Base-by-base conservation (phyloP, 176 grass and related monocot species). In the Zoysia japonica region DNA sequence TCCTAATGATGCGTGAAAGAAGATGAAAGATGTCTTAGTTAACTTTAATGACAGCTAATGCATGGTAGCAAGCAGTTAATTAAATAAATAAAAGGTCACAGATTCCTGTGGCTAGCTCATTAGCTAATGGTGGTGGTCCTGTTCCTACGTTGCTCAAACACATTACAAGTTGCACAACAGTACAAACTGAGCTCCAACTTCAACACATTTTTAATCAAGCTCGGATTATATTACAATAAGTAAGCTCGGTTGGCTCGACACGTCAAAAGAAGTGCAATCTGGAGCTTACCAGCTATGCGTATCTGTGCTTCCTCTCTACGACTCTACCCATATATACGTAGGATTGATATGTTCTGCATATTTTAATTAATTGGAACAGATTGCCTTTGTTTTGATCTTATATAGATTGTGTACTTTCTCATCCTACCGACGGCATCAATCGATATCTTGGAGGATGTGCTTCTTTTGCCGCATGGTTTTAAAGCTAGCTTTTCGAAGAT, bases 1-100 rank as follows among this genome's bases (percentile, higher is more conserved):
- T 89, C 65, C 87, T 65, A 89, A 89, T 84, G 75, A 84, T 78
- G 81, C 81, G 81, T 88, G 81, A 84, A 88, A 75, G 75, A 53
- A 47, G 76, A 84, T 65, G 9, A 84, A 83, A 84, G 40, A 75
- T 41, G 62, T 89, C 65, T 85, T 80, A 54, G 68, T 88, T 74
- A 80, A 43, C 78, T 85, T 64, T 88, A 80, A 59, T 70, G 71
- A 75, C 64, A 83, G 49, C 67, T 62, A 47, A 49, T 72, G 47
- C 47, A 48, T 52, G 50, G 45, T 11, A 68, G 35, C 67, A 67
- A 9, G 28, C 28, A 28, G 14, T 61, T 38, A 44, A 14, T 2
- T 15, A 62, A 10, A 19, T 8, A 61, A 38, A 72, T 72, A 80
- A 64, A 85, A 69, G 61, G 78, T 72, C 43, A 82, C 75, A 82